These are phyloP conservation scores for Hypoxylon sp. DNA, from an alignment of 2,329 filamentous ascomycete genomes.

Conservation along the genomic window DNA sequence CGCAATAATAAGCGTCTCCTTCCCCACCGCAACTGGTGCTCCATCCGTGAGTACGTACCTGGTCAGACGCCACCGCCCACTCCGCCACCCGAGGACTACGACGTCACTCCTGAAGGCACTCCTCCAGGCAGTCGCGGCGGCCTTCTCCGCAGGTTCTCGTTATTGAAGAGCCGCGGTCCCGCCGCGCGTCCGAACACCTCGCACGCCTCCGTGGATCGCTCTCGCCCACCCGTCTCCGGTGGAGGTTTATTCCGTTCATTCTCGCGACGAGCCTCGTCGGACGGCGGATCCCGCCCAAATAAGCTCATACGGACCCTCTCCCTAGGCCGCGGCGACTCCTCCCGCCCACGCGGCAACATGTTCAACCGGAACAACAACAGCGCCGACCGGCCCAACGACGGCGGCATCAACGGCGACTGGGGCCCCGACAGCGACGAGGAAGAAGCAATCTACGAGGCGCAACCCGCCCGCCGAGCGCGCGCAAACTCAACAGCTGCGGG, in stretches of 20 bases:
- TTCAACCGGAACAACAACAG: constrained; percentile 62
- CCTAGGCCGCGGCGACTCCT: constrained; percentile 68
- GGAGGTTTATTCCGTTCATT: constrained; percentile 63
- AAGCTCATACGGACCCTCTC: constrained; percentile 73
- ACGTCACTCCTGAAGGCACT: constrained; percentile 57
- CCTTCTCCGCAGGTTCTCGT: constrained; percentile 61
- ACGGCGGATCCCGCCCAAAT: constrained; percentile 57
- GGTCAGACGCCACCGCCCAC: constrained; percentile 80
- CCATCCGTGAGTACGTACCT: constrained; percentile 87
- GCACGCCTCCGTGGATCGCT: constrained; percentile 57
- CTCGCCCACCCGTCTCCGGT: constrained; percentile 66
- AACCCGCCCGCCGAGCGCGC: constrained; percentile 33
- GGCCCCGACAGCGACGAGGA: constrained; percentile 60
- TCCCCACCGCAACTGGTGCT: constrained; percentile 95
- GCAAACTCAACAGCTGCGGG: constrained; percentile 2
- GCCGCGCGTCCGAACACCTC: constrained; percentile 58
- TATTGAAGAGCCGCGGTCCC: constrained; percentile 60
- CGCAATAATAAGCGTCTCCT: constrained; percentile 93
- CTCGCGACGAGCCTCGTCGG: constrained; percentile 58
- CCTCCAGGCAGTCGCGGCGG: constrained; percentile 56
- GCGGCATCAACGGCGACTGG: constrained; percentile 71
- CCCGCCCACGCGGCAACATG: constrained; percentile 57
- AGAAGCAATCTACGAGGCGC: constrained; percentile 42
- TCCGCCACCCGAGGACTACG: constrained; percentile 68
- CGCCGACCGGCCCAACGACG: constrained; percentile 62